Evolutionary conservation across 495 filamentous ascomycete species (phyloP), one percentile per base, ranked within the genome.

Genomic region (Trichoderma virens): DNA sequence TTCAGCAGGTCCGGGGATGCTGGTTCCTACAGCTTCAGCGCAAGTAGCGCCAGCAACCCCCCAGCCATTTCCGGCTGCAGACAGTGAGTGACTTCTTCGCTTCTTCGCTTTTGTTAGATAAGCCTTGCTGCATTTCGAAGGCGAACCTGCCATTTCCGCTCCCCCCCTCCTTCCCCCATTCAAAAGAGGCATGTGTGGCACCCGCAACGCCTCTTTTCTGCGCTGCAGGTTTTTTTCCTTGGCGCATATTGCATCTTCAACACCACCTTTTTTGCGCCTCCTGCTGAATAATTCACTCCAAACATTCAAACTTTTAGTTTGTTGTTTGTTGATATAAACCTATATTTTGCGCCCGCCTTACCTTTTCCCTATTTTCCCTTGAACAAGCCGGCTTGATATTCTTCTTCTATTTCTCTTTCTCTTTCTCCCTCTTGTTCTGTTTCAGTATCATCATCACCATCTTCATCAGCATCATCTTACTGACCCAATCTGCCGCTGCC

Each of bases 141-240:
- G n/a, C n/a, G n/a, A n/a, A n/a, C 51, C n/a, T 56, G 23, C 51
- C 8, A 7, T 47, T 47, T 23, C 43, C 20, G 43, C 43, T 47
- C 5, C 18, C n/a, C n/a, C 43, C 43, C 43, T 41, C 38, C 43
- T 18, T 23, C 43, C 23, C 16, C 25, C 51, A 56, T 16, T 45
- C 41, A 56, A 30, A 56, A 8, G 25, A 14, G 13, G 23, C 8
- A 2, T 51, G 9, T 56, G 51, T 56, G 27, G 51, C 51, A 56
- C 51, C 51, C 25, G 25, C 51, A 7, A 56, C 51, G 51, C 51
- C 51, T 56, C 25, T 27, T 56, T 30, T 56, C 18, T 56, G 3
- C n/a, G 23, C 51, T 56, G 51, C 23, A 56, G 51, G 51, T 56
- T 56, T 56, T 56, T 56, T 56, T 56, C 11, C 51, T 56, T 56